Evolutionary conservation across 176 grass and related monocot species (phyloP).

Genomic region (Oryza meyeriana): DNA sequence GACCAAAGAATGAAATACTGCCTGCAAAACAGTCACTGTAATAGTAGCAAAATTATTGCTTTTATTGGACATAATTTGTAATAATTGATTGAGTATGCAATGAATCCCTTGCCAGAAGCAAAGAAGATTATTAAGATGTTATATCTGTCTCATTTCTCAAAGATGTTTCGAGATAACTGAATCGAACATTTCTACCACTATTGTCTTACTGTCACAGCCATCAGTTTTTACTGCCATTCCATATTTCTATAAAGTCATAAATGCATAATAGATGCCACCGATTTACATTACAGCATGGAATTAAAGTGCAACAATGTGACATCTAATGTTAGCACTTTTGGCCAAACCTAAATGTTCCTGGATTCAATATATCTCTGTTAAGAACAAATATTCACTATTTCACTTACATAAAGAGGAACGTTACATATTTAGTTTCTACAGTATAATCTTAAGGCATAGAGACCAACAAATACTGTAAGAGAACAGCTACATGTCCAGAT

Average conservation of each 20-base stretch:
- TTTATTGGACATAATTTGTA: background rate
- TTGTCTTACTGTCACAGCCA: background rate
- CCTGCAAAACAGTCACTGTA: background rate
- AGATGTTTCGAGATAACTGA: background rate
- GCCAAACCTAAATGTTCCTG: background rate
- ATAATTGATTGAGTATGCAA: background rate
- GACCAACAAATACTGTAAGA: background rate
- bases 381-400: background rate
- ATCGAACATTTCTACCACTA: background rate
- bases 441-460: background rate
- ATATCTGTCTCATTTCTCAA: constrained; percentile 1
- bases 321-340: background rate
- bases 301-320: background rate
- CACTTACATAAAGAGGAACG: background rate
- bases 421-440: background rate
- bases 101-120: background rate
- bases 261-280: background rate
- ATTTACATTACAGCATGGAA: background rate
- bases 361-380: background rate
- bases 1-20: background rate
- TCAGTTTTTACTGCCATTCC: background rate
- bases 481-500: background rate
- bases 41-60: background rate
- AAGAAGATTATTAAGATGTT: background rate
- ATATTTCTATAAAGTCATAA: background rate